Conservation (phyloP, 441 rosid species). For the Daphne laureola region DNA sequence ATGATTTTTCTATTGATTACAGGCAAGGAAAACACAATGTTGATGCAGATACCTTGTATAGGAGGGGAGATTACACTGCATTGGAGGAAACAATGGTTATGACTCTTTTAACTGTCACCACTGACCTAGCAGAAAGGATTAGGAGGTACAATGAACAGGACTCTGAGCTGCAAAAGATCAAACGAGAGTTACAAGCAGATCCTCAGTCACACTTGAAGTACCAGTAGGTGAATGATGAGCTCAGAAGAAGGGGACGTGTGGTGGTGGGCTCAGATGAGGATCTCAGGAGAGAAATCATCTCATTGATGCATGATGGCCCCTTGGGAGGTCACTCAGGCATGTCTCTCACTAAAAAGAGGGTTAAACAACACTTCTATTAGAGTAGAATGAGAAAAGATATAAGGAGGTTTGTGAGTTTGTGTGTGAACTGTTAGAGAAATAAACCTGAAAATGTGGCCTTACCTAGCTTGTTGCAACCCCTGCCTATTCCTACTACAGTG, state of each 20-base stretch:
- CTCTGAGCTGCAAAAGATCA: too few species aligned
- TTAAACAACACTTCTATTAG: neutral
- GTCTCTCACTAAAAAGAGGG: neutral
- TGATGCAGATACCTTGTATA: too few species aligned
- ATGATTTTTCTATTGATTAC: neutral
- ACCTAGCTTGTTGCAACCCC: neutral
- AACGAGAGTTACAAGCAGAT: too few species aligned
- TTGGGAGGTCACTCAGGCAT: neutral
- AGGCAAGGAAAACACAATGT: neutral
- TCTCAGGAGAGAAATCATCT: neutral
- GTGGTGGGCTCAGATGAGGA: too few species aligned
- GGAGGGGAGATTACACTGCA: too few species aligned
- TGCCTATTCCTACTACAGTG: neutral
- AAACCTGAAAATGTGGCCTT: neutral
- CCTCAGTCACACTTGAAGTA: too few species aligned
- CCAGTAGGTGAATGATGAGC: too few species aligned
- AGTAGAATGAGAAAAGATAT: neutral
- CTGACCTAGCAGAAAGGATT: too few species aligned
- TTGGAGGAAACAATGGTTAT: too few species aligned
- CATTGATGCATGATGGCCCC: neutral
- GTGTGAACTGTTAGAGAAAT: neutral
- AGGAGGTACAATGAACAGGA: too few species aligned
- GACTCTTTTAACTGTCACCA: too few species aligned
- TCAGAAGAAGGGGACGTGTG: too few species aligned
- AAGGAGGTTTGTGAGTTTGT: neutral